Conservation (phyloP, 2,329 filamentous ascomycete genomes). For the Aotearoamyces nothofagi region DNA sequence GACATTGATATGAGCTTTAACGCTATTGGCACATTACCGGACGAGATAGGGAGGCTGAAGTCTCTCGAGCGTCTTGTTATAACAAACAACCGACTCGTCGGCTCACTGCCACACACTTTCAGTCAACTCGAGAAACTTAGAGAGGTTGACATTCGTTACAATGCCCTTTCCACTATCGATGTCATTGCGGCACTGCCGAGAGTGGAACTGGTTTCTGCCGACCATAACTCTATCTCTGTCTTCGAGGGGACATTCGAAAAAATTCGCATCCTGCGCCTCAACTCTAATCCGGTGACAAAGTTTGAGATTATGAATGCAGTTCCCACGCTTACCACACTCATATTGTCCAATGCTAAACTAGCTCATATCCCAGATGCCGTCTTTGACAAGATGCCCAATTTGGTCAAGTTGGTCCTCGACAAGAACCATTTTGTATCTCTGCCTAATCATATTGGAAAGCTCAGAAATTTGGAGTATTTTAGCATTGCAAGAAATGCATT, state of each 20-base stretch:
- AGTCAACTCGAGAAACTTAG: constrained; percentile 61
- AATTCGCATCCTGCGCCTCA: constrained; percentile 72
- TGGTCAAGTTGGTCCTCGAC: constrained; percentile 80
- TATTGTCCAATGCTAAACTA: constrained; percentile 81
- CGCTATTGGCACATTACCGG: constrained; percentile 62
- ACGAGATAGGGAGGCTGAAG: constrained; percentile 60
- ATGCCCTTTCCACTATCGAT: constrained; percentile 77
- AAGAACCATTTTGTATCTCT: constrained; percentile 92
- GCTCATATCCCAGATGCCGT: constrained; percentile 75
- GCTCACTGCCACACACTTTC: constrained; percentile 60
- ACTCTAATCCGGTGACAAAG: constrained; percentile 89
- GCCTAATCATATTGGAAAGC: constrained; percentile 68
- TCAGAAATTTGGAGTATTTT: constrained; percentile 75
- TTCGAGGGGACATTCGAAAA: constrained; percentile 82
- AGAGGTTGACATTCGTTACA: constrained; percentile 91
- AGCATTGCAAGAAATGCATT: constrained; percentile 89
- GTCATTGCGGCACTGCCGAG: constrained; percentile 71
- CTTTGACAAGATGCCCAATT: constrained; percentile 73
- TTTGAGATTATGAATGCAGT: constrained; percentile 71
- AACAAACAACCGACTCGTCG: constrained; percentile 81
- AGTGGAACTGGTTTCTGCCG: constrained; percentile 75
- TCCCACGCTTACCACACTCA: constrained; percentile 71
- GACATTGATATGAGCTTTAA: constrained; percentile 98
- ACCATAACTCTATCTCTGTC: constrained; percentile 83
- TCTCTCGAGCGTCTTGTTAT: constrained; percentile 83